phyloP scores from a whole-genome alignment of 495 filamentous ascomycete genomes.

The Talaromyces thailandensis region DNA sequence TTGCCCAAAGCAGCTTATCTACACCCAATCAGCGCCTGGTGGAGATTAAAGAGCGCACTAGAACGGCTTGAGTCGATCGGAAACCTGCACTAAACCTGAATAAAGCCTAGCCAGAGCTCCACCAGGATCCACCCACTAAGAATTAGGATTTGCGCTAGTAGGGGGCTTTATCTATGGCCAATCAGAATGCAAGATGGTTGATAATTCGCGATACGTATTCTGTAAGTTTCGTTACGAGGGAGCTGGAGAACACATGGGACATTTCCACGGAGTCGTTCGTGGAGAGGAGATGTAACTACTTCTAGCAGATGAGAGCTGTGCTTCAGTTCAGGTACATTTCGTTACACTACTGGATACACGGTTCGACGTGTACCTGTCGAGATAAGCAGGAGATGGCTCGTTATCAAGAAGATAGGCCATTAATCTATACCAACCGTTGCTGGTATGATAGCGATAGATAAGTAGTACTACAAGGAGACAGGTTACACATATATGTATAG shows the following conservation, averaged over 20 bases:
- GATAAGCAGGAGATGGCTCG: not conserved
- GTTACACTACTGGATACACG: not conserved
- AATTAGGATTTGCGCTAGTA: constrained; percentile 1
- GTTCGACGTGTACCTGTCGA: not conserved
- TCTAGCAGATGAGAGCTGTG: not conserved
- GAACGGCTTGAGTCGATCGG: not conserved
- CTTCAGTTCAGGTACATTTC: not conserved
- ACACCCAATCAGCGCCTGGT: not conserved
- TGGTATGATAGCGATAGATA: not conserved
- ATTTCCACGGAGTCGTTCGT: not conserved
- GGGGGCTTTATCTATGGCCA: constrained; percentile 3
- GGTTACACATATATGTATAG: not conserved
- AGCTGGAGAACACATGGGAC: not conserved
- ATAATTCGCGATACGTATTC: not conserved
- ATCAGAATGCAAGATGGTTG: not conserved
- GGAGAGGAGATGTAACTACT: not conserved
- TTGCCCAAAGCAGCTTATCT: constrained; percentile 1
- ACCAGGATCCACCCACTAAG: not conserved
- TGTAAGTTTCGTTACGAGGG: not conserved
- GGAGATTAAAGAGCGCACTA: not conserved
- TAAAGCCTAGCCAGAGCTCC: not conserved
- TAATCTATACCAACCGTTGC: not conserved
- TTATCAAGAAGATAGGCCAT: not conserved
- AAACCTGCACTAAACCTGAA: not conserved
- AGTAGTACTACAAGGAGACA: not conserved